Evolutionary conservation across 1,284 basidiomycete genomes (phyloP), one percentile per base, ranked within the genome.

Genomic region (Malassezia cuniculi): DNA sequence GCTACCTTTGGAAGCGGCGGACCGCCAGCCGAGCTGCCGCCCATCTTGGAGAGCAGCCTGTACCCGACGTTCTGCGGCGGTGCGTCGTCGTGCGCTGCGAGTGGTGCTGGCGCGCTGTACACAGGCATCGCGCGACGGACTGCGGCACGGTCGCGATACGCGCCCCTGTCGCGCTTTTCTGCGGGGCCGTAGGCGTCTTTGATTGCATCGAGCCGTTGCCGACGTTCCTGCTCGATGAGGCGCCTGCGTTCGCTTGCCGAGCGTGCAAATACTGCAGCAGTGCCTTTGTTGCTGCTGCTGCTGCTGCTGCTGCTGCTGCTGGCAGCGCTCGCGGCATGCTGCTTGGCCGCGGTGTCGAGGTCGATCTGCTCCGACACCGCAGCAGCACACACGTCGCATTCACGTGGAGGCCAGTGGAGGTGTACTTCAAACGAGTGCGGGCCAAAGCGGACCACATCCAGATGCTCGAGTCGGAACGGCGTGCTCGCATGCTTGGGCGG

Each of bases 341-440:
- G n/a, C n/a, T n/a, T n/a, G n/a, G n/a, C n/a, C n/a, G n/a, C n/a
- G n/a, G n/a, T n/a, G n/a, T n/a, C n/a, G n/a, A n/a, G n/a, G n/a
- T n/a, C n/a, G n/a, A n/a, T n/a, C n/a, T n/a, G n/a, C n/a, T n/a
- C n/a, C n/a, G n/a, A n/a, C n/a, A n/a, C n/a, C n/a, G n/a, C n/a
- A n/a, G n/a, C n/a, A n/a, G n/a, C n/a, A n/a, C 42, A 45, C 28
- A 18, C 33, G 11, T 38, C 29, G 20, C 42, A 45, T 14, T 25
- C 42, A 36, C 36, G 35, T 7, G 36, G 25, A 2, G 12, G 26
- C 5, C 33, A 21, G 19, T 45, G 42, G 17, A 45, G 31, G 20
- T 50, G 48, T 5, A 43, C 48, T 26, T 50, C 44, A 19, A 50
- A 50, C 27, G 31, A 27, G 6, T 36, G 33, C 12, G 33, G 9